A percentile compares a stretch with the other conserved stretches of the same genome.
Evolutionary conservation across 208 protist genomes (phyloP).

Genomic region (Wallacemonas sp.): DNA sequence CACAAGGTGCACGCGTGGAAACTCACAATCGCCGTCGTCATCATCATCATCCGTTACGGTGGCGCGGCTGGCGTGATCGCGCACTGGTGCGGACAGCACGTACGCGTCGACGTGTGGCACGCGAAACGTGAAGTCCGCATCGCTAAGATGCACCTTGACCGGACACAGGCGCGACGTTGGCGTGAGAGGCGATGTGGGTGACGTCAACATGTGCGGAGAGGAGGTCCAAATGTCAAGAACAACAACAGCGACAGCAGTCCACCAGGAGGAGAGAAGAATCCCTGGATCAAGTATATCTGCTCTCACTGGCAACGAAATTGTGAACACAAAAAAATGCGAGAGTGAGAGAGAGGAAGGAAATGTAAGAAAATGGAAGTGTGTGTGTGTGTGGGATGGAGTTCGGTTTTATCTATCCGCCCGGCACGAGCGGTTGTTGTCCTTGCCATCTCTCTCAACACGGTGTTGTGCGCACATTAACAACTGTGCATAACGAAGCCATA

Average conservation of each 20-base stretch:
- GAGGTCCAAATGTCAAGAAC: too few species aligned
- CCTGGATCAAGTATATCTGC: background rate
- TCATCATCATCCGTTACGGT: background rate
- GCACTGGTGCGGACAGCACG: conserved; percentile 18
- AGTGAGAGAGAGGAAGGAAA: conserved; percentile 18
- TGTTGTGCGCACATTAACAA: too few species aligned
- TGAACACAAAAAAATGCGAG: conserved; percentile 9
- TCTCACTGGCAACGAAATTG: background rate
- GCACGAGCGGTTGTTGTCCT: too few species aligned
- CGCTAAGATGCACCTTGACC: conserved; percentile 28
- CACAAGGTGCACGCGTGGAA: conserved; percentile 1
- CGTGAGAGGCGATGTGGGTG: too few species aligned
- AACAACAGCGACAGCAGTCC: too few species aligned
- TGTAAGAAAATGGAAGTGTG: conserved; percentile 9
- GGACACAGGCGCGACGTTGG: too few species aligned
- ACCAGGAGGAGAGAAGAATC: too few species aligned
- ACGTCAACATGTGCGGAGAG: too few species aligned
- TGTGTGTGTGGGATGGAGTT: conserved; percentile 16
- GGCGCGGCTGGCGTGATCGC: too few species aligned
- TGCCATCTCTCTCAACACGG: too few species aligned
- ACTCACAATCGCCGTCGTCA: background rate
- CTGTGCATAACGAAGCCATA: too few species aligned
- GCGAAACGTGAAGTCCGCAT: conserved; percentile 49
- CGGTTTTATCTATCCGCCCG: too few species aligned
- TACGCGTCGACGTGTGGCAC: conserved; percentile 37